A percentile compares a stretch with the other conserved stretches of the same genome.
Evolutionary conservation across 2,329 filamentous ascomycete genomes (phyloP).

Genomic region (Gaeumannomyces tritici): DNA sequence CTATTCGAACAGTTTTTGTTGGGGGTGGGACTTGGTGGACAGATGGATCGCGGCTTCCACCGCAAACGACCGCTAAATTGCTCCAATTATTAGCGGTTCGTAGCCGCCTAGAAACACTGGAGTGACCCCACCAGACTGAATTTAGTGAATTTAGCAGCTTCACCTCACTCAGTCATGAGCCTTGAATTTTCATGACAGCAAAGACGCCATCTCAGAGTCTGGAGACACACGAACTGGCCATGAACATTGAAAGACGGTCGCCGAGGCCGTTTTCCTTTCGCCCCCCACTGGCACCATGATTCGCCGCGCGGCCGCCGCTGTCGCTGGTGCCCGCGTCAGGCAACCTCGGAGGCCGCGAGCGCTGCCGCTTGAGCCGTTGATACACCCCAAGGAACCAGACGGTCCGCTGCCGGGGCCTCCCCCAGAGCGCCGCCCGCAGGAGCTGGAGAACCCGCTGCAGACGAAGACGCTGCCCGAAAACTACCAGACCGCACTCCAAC

Average conservation of each 20-base stretch:
- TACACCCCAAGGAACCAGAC: not conserved
- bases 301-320: not conserved
- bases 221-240: not conserved
- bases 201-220: not conserved
- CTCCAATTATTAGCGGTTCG: not conserved
- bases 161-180: too few relatives aligned
- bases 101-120: not conserved
- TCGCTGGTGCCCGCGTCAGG: not conserved
- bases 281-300: not conserved
- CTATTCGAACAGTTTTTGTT: not conserved
- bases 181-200: not conserved
- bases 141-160: too few relatives aligned
- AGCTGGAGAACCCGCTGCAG: not conserved
- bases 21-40: not conserved
- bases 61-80: not conserved
- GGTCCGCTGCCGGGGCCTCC: not conserved
- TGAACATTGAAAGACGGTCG: not conserved
- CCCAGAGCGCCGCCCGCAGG: not conserved
- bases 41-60: too few relatives aligned
- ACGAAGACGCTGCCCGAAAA: constrained; percentile 10
- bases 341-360: not conserved
- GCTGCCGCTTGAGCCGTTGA: not conserved
- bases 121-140: not conserved
- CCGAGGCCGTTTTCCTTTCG: not conserved
- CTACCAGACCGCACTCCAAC: constrained; percentile 59